These are phyloP conservation scores for Corylus heterophylla DNA, from an alignment of 306 rosid species.

Conservation along the genomic window DNA sequence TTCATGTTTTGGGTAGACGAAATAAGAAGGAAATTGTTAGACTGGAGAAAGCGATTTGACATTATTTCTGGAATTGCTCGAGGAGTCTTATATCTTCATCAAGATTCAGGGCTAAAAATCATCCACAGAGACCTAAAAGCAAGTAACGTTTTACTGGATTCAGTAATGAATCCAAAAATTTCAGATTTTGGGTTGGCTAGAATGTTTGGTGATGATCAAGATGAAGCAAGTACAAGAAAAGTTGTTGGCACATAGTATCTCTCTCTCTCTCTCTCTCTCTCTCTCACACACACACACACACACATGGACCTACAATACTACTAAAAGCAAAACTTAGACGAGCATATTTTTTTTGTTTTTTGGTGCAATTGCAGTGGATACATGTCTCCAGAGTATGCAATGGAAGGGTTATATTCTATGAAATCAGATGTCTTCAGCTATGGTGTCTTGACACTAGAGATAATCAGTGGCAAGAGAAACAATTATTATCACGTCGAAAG, in stretches of 20 bases:
- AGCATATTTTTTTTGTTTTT: neutral
- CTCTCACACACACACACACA: neutral
- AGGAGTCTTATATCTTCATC: slow-evolving; percentile 52
- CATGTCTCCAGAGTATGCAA: slow-evolving; percentile 42
- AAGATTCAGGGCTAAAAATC: slow-evolving; percentile 50
- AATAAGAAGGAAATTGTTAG: slow-evolving; percentile 22
- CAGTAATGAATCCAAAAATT: slow-evolving; percentile 43
- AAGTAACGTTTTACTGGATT: slow-evolving; percentile 43
- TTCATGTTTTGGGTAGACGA: slow-evolving; percentile 22
- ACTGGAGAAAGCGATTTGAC: slow-evolving; percentile 42
- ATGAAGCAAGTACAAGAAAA: slow-evolving; percentile 6
- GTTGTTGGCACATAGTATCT: neutral
- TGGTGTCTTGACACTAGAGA: slow-evolving; percentile 37
- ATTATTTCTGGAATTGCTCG: slow-evolving; percentile 53
- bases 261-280: neutral
- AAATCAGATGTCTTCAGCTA: slow-evolving; percentile 44
- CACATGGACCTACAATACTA: neutral
- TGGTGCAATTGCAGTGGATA: slow-evolving; percentile 32
- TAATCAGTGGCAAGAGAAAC: slow-evolving; percentile 44
- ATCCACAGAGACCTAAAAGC: slow-evolving; percentile 48
- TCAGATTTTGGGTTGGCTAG: slow-evolving; percentile 52
- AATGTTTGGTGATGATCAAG: slow-evolving; percentile 46
- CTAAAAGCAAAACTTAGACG: neutral
- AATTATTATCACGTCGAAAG: neutral
- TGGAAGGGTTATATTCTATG: slow-evolving; percentile 37